phyloP scores from a whole-genome alignment of 306 rosid genomes.

The Fragaria vesca region DNA sequence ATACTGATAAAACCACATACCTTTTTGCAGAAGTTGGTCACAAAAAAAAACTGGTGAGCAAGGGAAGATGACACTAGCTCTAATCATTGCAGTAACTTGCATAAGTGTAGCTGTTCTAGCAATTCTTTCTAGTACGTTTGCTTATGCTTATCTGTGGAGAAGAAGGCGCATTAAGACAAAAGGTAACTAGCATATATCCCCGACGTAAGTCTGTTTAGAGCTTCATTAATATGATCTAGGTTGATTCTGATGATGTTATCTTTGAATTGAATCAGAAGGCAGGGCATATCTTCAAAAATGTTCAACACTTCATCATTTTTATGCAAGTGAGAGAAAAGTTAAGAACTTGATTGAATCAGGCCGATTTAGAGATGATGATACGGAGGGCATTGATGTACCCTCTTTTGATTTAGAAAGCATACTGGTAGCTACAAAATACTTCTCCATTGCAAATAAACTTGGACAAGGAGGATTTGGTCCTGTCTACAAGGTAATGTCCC shows the following conservation, averaged over 20 bases:
- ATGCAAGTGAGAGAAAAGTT: slow-evolving; percentile 36
- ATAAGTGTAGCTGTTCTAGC: slow-evolving; percentile 35
- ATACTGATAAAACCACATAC: not conserved
- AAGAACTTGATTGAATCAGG: slow-evolving; percentile 55
- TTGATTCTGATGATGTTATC: slow-evolving; percentile 16
- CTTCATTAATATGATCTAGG: slow-evolving; percentile 8
- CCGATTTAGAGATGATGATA: slow-evolving; percentile 50
- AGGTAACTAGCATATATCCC: slow-evolving; percentile 42
- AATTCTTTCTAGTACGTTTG: slow-evolving; percentile 41
- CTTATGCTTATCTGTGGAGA: slow-evolving; percentile 44
- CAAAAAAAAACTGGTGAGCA: slow-evolving; percentile 26
- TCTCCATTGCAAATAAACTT: slow-evolving; percentile 61
- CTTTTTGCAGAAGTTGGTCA: slow-evolving; percentile 29
- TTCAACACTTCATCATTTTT: slow-evolving; percentile 41
- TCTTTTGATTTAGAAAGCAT: slow-evolving; percentile 60
- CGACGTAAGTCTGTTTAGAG: not conserved
- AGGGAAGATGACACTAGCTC: slow-evolving; percentile 35
- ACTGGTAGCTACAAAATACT: slow-evolving; percentile 52
- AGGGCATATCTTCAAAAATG: slow-evolving; percentile 43
- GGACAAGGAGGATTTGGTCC: slow-evolving; percentile 83
- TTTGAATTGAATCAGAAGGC: slow-evolving; percentile 45
- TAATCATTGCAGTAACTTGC: slow-evolving; percentile 38
- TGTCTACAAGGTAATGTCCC: slow-evolving; percentile 55
- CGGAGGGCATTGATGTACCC: slow-evolving; percentile 59
- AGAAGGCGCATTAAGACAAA: slow-evolving; percentile 37